These are phyloP conservation scores for Kwoniella newhampshirensis DNA, from an alignment of 768 basidiomycete genomes.

Conservation along the genomic window DNA sequence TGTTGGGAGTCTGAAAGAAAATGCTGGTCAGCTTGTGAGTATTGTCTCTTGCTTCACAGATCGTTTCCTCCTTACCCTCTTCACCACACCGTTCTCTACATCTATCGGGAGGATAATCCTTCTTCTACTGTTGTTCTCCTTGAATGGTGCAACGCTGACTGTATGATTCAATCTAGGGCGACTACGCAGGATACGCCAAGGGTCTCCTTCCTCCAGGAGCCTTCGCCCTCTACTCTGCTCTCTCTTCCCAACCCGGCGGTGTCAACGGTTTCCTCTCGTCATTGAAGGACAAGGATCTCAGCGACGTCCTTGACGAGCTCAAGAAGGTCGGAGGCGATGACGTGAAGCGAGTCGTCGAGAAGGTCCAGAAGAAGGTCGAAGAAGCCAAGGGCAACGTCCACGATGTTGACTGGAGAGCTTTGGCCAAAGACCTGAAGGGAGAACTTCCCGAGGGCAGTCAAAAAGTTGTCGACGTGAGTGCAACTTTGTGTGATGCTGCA, in stretches of 20 bases:
- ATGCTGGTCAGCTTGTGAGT: slow-evolving; percentile 28
- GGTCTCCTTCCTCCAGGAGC: slow-evolving; percentile 37
- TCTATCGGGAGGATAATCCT: too few relatives aligned
- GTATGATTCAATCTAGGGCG: background rate
- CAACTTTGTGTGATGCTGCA: slow-evolving; percentile 1
- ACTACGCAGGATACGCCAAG: slow-evolving; percentile 24
- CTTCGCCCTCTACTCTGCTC: slow-evolving; percentile 38
- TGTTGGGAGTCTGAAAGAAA: slow-evolving; percentile 35
- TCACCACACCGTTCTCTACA: too few relatives aligned
- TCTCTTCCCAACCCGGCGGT: slow-evolving; percentile 40
- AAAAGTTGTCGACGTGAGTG: slow-evolving; percentile 45
- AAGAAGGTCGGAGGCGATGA: slow-evolving; percentile 51
- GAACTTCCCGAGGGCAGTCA: slow-evolving; percentile 45
- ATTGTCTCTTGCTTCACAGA: slow-evolving; percentile 1
- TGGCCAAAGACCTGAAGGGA: slow-evolving; percentile 43
- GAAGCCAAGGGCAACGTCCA: slow-evolving; percentile 47
- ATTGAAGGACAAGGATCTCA: slow-evolving; percentile 47
- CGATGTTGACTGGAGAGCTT: slow-evolving; percentile 49
- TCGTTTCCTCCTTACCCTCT: too few relatives aligned
- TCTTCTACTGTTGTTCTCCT: too few relatives aligned
- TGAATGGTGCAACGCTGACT: too few relatives aligned
- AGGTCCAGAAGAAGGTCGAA: slow-evolving; percentile 47
- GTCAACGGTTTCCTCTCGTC: slow-evolving; percentile 44
- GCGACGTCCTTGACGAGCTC: slow-evolving; percentile 44
- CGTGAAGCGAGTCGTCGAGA: slow-evolving; percentile 44